Percentiles rank a stretch among this genome's conserved stretches.
These are phyloP conservation scores for Dillenia suffruticosa DNA, from an alignment of 164 flowering plant species.

Conservation along the genomic window DNA sequence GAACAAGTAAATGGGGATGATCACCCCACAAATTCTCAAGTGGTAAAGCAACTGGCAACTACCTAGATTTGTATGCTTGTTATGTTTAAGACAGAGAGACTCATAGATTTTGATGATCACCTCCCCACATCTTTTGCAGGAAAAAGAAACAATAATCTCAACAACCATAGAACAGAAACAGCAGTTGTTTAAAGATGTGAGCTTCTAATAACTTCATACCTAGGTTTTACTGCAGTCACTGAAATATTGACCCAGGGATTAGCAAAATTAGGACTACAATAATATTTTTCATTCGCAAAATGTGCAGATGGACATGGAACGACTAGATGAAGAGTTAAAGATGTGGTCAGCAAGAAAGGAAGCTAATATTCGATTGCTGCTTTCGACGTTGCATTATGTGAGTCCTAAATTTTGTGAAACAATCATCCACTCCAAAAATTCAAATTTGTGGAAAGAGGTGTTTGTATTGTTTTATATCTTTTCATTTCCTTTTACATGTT, in stretches of 20 bases:
- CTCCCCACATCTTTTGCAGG: conserved; percentile 11
- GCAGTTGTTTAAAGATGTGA: conserved; percentile 25
- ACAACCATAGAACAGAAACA: conserved; percentile 7
- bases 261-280: background rate
- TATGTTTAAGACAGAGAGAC: too few species aligned
- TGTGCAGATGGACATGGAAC: conserved; percentile 31
- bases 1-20: too few species aligned
- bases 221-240: too few species aligned
- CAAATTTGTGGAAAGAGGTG: too few species aligned
- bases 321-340: conserved; percentile 43
- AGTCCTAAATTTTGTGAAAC: background rate
- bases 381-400: conserved; percentile 73
- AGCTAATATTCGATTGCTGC: conserved; percentile 51
- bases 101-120: too few species aligned
- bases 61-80: too few species aligned
- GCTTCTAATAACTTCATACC: conserved; percentile 3
- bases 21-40: too few species aligned
- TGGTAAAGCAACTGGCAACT: too few species aligned
- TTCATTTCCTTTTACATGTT: background rate
- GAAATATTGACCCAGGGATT: too few species aligned
- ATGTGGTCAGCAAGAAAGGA: conserved; percentile 60
- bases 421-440: too few species aligned
- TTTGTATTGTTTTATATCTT: too few species aligned
- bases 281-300: too few species aligned
- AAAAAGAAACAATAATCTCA: conserved; percentile 13